Evolutionary conservation across 2,329 filamentous ascomycete species (phyloP), one percentile per base, ranked within the genome.

Genomic region (Trichoderma koningii): DNA sequence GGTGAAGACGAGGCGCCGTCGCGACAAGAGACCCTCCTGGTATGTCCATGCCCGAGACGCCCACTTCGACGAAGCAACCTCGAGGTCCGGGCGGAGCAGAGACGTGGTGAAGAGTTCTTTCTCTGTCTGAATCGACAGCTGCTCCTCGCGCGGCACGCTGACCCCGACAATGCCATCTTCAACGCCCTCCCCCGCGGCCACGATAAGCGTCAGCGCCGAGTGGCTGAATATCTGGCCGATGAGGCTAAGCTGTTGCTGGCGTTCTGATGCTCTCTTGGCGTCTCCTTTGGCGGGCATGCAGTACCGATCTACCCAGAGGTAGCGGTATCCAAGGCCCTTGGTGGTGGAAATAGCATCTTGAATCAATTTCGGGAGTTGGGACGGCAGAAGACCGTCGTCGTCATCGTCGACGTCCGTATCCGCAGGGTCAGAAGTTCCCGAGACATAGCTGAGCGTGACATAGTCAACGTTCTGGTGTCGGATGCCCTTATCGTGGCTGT

Each of bases 261-360:
- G 70, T 34, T 73, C 56, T 5, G 45, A 23, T 15, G 65, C 61
- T 17, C 30, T 72, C n/a, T 67, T 53, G 1, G 66, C 66, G n/a
- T 70, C 70, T 21, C 70, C 71, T 62, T 72, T 71, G 1, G 38
- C 52, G 2, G 73, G 69, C 28, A 76, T 71, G 63, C 77, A 79
- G 61, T 74, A 76, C 12, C 71, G 73, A 57, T 79, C 76, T 7
- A 78, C 71, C 76, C 76, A 79, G 41, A 79, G 69, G 67, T 78
- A 78, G 23, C 71, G 75, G 15, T 73, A 75, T 6, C 75, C 77
- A 28, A 79, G 70, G 19, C 70, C 68, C 34, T 57, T 67, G 15
- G 75, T 74, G 5, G 77, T 66, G 2, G 70, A 61, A 51, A 78
- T 71, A 15, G 77, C 74, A 63, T 79, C 77, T 6, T 69, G 64